Evolutionary conservation across 129 eudicot genomes (phyloP), one percentile per base, ranked within the genome.

Genomic region (Saposhnikovia divaricata): DNA sequence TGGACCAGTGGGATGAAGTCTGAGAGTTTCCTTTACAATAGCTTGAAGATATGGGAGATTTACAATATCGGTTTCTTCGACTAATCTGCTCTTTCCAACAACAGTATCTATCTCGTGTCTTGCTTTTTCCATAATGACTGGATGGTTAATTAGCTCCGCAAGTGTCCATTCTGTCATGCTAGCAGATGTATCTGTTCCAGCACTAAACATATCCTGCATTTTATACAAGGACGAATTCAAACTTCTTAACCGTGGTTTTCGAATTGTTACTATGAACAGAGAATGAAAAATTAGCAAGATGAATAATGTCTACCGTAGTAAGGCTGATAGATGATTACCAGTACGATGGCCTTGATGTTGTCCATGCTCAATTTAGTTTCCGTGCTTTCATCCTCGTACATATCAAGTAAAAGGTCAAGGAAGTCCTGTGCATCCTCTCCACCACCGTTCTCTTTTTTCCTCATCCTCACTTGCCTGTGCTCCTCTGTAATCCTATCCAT

Each of bases 1-100:
- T 4, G 85, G 85, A 47, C 71, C 51, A 3, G 85, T 78, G 15
- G 85, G 78, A 78, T 78, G 85, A 53, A 82, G 81, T 39, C 85
- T 53, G 13, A 82, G 78, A 34, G 78, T 77, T 23, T 82, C 85
- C 25, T 82, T 82, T 76, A 77, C 38, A 25, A 82, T 78, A 39
- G 63, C 53, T 8, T 74, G 61, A 6, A 85, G 77, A 65, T 69
- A 85, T 28, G 80, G 47, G 40, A 85, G 83, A 27, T 85, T 85
- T 19, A 77, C 83, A 59, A 85, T n/a, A 38, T 85, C 80, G 48
- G 85, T 12, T 77, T 85, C 88, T 5, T 85, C 44, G 3, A 85
- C 80, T 51, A 9, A 50, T 4, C 79, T 78, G 75, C 74, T 46
- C 5, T 78, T 73, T 34, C 88, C 88, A 16, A 85, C 80, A 9